Base-by-base conservation (phyloP, 768 basidiomycete species). In the Suillus cothurnatus region DNA sequence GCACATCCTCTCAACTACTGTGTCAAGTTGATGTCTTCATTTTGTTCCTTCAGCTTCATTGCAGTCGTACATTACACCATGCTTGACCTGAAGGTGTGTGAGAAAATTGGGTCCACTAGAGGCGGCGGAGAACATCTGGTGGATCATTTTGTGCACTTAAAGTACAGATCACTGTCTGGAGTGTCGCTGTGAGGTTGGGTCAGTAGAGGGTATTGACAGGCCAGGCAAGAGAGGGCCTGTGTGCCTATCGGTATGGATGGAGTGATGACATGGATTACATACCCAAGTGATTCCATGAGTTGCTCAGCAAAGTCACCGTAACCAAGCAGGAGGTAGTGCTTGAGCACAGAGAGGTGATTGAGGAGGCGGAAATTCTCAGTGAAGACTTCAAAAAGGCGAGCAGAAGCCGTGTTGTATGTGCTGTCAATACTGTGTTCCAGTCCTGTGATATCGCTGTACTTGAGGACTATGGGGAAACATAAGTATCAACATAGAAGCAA, bases 301-400 rank as follows among this genome's bases (percentile, higher is more conserved):
- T 95, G 89, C 71, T 99, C 97, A 0, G 93, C 89, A 78, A 99
- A 99, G 73, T 99, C 97, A 1, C 97, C 97, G 69, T 95, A 88
- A 3, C 95, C 93, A 15, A 99, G 85, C 75, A 99, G 81, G 50
- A 99, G 83, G 73, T 98, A 99, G 69, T 92, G 86, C 74, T 96
- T 97, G 60, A 98, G 83, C 19, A 96, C 96, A 38, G 77, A 79
- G 7, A 99, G 85, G 74, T 99, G 97, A 68, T 97, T 92, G 62
- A 98, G 83, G 28, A 99, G 79, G 64, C 86, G 88, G 81, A 97
- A 99, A 74, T 97, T 97, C 74, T 97, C 95, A 64, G 97, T 91
- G 80, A 98, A 99, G 38, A 99, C 91, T 73, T 98, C 96, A 70
- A 98, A 95, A 59, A 99, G 81, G 11, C 97, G 88, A 67, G 93